A percentile compares a stretch with the other conserved stretches of the same genome.
phyloP scores from a whole-genome alignment of 2,329 filamentous ascomycete species.

The Botrytis aclada region DNA sequence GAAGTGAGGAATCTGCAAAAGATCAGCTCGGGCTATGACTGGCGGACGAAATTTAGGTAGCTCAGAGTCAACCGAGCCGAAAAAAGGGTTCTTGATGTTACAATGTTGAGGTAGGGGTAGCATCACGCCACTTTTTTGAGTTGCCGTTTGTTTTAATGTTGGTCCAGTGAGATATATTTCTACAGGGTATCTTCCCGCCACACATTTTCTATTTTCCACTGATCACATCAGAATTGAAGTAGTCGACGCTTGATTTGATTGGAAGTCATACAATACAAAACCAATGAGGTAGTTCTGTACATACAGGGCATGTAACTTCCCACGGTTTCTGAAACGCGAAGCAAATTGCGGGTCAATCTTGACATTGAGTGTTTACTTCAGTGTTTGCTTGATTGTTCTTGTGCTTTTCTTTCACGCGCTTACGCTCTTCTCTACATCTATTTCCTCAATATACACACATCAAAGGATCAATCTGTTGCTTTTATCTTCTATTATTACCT shows the following conservation, averaged over 20 bases:
- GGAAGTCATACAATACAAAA: background rate
- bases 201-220: too few species aligned
- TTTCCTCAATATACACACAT: background rate
- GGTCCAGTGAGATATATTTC: too few species aligned
- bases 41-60: too few species aligned
- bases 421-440: background rate
- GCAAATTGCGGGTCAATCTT: background rate
- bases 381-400: background rate
- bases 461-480: background rate
- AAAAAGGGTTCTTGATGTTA: too few species aligned
- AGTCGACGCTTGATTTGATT: background rate
- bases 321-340: background rate
- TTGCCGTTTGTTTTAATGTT: too few species aligned
- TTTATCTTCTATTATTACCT: background rate
- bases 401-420: background rate
- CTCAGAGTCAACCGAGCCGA: too few species aligned
- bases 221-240: background rate
- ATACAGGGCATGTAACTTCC: background rate
- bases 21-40: too few species aligned
- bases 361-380: background rate
- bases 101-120: too few species aligned
- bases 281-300: background rate
- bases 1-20: background rate
- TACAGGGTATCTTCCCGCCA: too few species aligned
- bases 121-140: too few species aligned